phyloP scores from a whole-genome alignment of 2,329 filamentous ascomycete genomes.

The Fusarium mexicanum region DNA sequence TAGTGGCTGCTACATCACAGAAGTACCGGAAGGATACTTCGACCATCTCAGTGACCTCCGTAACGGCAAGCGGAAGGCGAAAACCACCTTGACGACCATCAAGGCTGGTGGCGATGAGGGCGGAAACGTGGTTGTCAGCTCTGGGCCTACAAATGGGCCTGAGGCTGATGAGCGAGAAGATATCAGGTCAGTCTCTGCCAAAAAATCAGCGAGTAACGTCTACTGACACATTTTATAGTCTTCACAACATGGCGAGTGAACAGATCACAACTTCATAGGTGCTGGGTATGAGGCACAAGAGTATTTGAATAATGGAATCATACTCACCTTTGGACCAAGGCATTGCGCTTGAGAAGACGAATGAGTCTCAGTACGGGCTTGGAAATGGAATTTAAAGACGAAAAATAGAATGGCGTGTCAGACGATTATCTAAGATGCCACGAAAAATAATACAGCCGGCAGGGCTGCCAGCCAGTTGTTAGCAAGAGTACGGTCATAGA shows the following conservation, averaged over 20 bases:
- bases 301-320: constrained; percentile 72
- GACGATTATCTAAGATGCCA: constrained; percentile 67
- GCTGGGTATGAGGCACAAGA: constrained; percentile 67
- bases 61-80: constrained; percentile 63
- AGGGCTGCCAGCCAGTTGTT: constrained; percentile 66
- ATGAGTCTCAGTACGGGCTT: constrained; percentile 74
- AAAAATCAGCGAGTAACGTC: not conserved
- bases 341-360: constrained; percentile 73
- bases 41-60: constrained; percentile 78
- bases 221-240: constrained; percentile 1
- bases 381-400: constrained; percentile 70
- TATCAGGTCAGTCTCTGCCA: constrained; percentile 14
- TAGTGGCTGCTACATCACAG: not conserved
- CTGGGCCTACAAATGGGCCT: constrained; percentile 22
- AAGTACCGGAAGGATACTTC: constrained; percentile 83
- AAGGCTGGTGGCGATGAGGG: constrained; percentile 18
- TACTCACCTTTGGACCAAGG: constrained; percentile 75
- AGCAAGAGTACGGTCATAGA: constrained; percentile 63
- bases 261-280: constrained; percentile 65
- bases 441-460: constrained; percentile 67
- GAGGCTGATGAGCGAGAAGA: constrained; percentile 24
- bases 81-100: constrained; percentile 11
- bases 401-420: constrained; percentile 54
- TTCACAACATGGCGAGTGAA: constrained; percentile 23
- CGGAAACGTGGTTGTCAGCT: constrained; percentile 26